Base-by-base conservation (phyloP, 139 green algal genomes). In the Desmodesmus armatus region DNA sequence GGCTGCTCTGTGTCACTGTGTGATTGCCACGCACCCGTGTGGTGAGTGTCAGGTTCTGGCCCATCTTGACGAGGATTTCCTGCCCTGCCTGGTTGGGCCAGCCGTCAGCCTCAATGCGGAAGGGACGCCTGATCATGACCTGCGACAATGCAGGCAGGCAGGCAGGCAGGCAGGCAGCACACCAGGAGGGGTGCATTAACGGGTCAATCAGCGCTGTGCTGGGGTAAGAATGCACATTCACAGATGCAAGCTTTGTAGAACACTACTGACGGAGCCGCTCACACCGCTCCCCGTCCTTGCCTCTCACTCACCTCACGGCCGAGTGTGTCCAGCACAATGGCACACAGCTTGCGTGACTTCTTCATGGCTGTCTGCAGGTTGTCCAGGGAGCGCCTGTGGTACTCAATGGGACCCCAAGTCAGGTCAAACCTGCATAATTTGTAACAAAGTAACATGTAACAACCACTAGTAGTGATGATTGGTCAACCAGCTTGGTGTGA, bases 291-390 rank as follows among this genome's bases (percentile, higher is more conserved):
- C 47, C 47, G 47, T 13, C 13, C 9, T 13, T 55, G 47, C 47
- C 13, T 7, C 47, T 13, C 23, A 7, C 73, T 91, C 60, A 98
- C 85, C 85, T 97, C 96, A 3, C 95, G 89, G 1, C 95, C 95
- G 49, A 97, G 86, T 11, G 92, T 95, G 89, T 98, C 96, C 39
- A 98, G 76, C 89, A 97, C 93, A 27, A 96, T 94, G 19, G 94
- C 93, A 66, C 94, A 98, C 60, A 98, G 83, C 47, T 91, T 90
- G 37, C 91, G 82, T 3, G 90, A 92, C 39, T 85, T 85, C 44
- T 89, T 88, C 93, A 97, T 96, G 19, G 96, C 95, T 51, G 94
- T 90, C 63, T 89, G 81, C 78, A 94, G 88, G 85, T 97, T 97
- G 17, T 87, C 55, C 79, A 98, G 90, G 2, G 91, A 96, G 44